Conservation (phyloP, 805 yeast genomes). For the Wilhelminamyces savonicus region DNA sequence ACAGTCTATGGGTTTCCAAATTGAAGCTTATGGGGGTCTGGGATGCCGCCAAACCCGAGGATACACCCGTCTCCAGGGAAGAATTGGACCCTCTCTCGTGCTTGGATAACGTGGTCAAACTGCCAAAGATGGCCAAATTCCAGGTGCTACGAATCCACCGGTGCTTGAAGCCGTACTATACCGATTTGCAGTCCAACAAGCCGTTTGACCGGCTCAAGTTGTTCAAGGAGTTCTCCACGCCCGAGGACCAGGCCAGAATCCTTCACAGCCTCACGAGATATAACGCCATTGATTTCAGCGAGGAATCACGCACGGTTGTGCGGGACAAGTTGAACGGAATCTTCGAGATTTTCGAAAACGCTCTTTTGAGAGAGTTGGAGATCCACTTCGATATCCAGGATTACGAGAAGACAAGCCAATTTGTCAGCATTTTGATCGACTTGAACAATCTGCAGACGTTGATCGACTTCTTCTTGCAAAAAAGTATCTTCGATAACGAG, state of each 20-base stretch:
- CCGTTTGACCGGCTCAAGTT: slow-evolving; percentile 37
- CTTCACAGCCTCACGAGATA: slow-evolving; percentile 35
- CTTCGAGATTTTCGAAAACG: slow-evolving; percentile 65
- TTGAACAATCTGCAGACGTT: slow-evolving; percentile 37
- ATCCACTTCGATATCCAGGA: slow-evolving; percentile 45
- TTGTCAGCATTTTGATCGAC: slow-evolving; percentile 28
- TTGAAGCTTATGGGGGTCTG: slow-evolving; percentile 32
- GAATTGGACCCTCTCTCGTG: slow-evolving; percentile 35
- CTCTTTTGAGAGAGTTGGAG: slow-evolving; percentile 64
- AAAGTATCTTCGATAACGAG: slow-evolving; percentile 34
- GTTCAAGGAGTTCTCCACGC: slow-evolving; percentile 42
- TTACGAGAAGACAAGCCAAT: slow-evolving; percentile 28
- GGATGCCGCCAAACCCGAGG: slow-evolving; percentile 9
- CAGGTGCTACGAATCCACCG: slow-evolving; percentile 35
- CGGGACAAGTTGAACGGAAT: slow-evolving; percentile 46
- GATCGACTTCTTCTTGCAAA: slow-evolving; percentile 39
- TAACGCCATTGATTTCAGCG: slow-evolving; percentile 27
- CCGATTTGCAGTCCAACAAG: slow-evolving; percentile 37
- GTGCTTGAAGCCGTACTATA: slow-evolving; percentile 37
- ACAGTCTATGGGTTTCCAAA: slow-evolving; percentile 33
- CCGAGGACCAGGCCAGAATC: slow-evolving; percentile 46
- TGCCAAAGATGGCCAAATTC: slow-evolving; percentile 25
- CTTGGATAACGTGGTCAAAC: slow-evolving; percentile 19
- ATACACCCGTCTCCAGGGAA: slow-evolving; percentile 5
- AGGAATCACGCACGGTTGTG: slow-evolving; percentile 19